Percentiles rank a stretch among this genome's conserved stretches.
Conservation (phyloP, 306 rosid genomes). For the peach (Prunus persica) region DNA sequence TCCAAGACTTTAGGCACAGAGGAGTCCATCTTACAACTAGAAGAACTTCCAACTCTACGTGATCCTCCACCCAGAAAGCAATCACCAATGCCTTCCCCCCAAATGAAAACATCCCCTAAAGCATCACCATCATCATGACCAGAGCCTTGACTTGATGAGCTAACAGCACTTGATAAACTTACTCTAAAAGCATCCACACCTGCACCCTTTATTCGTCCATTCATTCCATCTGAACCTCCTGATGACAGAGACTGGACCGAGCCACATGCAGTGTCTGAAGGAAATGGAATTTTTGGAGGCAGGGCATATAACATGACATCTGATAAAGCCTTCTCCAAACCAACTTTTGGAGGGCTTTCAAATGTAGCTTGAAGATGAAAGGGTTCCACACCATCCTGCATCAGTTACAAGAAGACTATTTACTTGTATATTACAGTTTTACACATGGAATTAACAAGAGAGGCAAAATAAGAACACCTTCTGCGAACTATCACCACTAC, state of each 20-base stretch:
- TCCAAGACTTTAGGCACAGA: slow-evolving; percentile 78
- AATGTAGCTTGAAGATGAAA: slow-evolving; percentile 61
- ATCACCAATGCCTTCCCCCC: slow-evolving; percentile 93
- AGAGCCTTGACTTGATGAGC: slow-evolving; percentile 98
- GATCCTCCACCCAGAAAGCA: slow-evolving; percentile 76
- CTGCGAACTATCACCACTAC: slow-evolving; percentile 68
- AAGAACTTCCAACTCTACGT: slow-evolving; percentile 52
- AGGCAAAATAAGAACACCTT: slow-evolving; percentile 49
- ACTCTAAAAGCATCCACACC: slow-evolving; percentile 71
- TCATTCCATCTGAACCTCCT: slow-evolving; percentile 72
- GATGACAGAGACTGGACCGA: slow-evolving; percentile 69
- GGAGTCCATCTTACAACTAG: slow-evolving; percentile 62
- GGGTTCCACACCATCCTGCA: slow-evolving; percentile 71
- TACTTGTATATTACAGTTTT: background rate
- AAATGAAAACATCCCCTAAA: slow-evolving; percentile 87
- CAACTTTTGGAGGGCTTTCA: slow-evolving; percentile 68
- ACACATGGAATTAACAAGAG: slow-evolving; percentile 3
- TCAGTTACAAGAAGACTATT: slow-evolving; percentile 2
- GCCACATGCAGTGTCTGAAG: slow-evolving; percentile 65
- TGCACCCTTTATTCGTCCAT: slow-evolving; percentile 53
- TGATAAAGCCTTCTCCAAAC: slow-evolving; percentile 71
- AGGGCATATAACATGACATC: slow-evolving; percentile 60
- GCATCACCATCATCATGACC: slow-evolving; percentile 89
- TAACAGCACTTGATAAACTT: slow-evolving; percentile 92
- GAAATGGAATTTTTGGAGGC: slow-evolving; percentile 65